phyloP scores from a whole-genome alignment of 73 alveolate genomes.

The Tetrahymena malaccensis region DNA sequence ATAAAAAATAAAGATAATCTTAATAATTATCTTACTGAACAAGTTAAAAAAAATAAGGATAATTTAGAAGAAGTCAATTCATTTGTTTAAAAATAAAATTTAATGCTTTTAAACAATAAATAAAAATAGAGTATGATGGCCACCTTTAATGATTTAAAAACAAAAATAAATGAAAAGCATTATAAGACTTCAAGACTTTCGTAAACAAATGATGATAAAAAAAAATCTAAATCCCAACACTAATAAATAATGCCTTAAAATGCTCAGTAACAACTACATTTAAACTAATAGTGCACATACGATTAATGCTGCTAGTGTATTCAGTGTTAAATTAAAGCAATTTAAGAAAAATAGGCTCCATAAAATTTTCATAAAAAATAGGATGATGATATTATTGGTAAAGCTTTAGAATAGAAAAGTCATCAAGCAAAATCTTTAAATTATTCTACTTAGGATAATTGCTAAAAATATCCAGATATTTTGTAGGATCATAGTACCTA shows the following conservation, averaged over 20 bases:
- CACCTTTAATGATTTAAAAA: background rate
- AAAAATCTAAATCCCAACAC: background rate
- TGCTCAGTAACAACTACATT: no score
- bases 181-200: background rate
- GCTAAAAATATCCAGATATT: background rate
- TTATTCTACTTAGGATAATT: background rate
- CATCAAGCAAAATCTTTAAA: background rate
- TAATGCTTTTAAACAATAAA: background rate
- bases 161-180: background rate
- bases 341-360: no score
- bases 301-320: background rate
- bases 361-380: no score
- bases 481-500: background rate
- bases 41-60: background rate
- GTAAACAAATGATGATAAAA: background rate
- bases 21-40: background rate
- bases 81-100: no score
- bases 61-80: background rate
- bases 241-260: no score
- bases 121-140: background rate
- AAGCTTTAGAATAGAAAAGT: background rate
- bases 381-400: background rate
- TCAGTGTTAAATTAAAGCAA: background rate
- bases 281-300: background rate
- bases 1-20: no score